These are phyloP conservation scores for Ophioceras dolichostomum DNA, from an alignment of 2,329 filamentous ascomycete species.

Conservation along the genomic window DNA sequence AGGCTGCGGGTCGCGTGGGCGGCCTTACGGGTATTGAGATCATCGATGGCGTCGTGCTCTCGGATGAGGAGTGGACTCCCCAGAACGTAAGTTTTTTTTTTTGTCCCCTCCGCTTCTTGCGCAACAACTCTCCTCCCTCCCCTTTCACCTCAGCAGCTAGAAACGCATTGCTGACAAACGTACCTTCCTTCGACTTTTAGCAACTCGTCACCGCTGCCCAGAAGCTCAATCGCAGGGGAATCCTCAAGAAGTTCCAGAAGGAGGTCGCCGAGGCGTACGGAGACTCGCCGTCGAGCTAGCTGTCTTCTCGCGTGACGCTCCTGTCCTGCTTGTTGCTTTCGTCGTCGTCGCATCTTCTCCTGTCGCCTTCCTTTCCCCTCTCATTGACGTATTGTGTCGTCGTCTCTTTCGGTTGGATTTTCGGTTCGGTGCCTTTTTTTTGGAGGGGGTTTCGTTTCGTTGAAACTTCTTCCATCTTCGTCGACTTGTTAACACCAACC, in stretches of 20 bases:
- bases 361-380: no score
- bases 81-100: constrained; percentile 57
- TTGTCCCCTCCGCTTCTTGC: no score
- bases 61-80: constrained; percentile 65
- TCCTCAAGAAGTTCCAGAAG: constrained; percentile 47
- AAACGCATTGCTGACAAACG: not conserved
- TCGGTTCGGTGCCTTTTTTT: no score
- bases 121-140: no score
- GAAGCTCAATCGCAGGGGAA: constrained; percentile 60
- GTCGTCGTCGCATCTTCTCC: no score
- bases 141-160: not conserved
- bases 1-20: constrained; percentile 45
- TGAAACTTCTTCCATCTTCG: no score
- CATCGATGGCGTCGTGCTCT: constrained; percentile 57
- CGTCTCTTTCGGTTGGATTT: no score
- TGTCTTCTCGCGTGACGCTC: no score
- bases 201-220: constrained; percentile 56
- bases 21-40: constrained; percentile 57
- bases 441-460: no score
- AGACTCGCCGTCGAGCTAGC: constrained; percentile 8
- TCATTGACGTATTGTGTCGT: no score
- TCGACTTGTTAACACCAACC: no score
- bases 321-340: no score
- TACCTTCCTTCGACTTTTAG: constrained; percentile 26
- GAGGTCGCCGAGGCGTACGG: constrained; percentile 51